Percentiles rank a stretch among this genome's conserved stretches.
Evolutionary conservation across 441 rosid genomes (phyloP).

Genomic region (Arabidopsis lyrata): DNA sequence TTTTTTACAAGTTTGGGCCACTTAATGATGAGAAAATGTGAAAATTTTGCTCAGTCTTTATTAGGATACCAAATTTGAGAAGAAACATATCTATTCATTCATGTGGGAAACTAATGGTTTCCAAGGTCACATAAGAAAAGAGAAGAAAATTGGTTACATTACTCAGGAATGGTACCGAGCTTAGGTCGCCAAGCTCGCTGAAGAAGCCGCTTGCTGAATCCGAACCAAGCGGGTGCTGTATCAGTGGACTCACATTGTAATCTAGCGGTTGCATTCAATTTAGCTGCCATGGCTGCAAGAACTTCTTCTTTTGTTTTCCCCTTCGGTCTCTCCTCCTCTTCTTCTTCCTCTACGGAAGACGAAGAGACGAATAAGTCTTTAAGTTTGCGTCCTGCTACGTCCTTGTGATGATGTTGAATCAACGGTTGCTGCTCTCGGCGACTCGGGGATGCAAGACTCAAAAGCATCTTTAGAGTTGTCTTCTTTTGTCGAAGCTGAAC

Average conservation of each 20-base stretch:
- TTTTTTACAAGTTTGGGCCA: not conserved
- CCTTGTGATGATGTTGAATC: slow-evolving; percentile 37
- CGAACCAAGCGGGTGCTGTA: slow-evolving; percentile 69
- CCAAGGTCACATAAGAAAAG: slow-evolving; percentile 28
- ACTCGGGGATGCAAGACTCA: slow-evolving; percentile 54
- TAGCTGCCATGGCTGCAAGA: slow-evolving; percentile 44
- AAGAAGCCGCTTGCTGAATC: slow-evolving; percentile 66
- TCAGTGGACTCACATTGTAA: slow-evolving; percentile 25
- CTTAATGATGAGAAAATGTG: slow-evolving; percentile 6
- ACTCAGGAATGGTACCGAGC: slow-evolving; percentile 72
- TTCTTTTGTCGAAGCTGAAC: slow-evolving; percentile 69
- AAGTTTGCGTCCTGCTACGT: slow-evolving; percentile 47
- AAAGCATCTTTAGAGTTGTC: slow-evolving; percentile 75
- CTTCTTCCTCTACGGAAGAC: slow-evolving; percentile 43
- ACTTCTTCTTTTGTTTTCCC: slow-evolving; percentile 50
- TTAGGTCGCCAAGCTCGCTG: slow-evolving; percentile 85
- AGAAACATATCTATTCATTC: slow-evolving; percentile 21
- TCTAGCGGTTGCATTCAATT: slow-evolving; percentile 40
- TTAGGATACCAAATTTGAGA: not conserved
- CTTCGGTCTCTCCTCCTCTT: slow-evolving; percentile 37
- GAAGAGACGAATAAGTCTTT: slow-evolving; percentile 73
- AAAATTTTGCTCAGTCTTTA: not conserved
- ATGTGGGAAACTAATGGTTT: slow-evolving; percentile 32
- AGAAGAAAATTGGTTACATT: slow-evolving; percentile 20
- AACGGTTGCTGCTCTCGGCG: slow-evolving; percentile 41